Percentiles rank a stretch among this genome's conserved stretches.
These are phyloP conservation scores for Bacterosira constricta DNA, from an alignment of 108 stramenopile genomes.

Conservation along the genomic window DNA sequence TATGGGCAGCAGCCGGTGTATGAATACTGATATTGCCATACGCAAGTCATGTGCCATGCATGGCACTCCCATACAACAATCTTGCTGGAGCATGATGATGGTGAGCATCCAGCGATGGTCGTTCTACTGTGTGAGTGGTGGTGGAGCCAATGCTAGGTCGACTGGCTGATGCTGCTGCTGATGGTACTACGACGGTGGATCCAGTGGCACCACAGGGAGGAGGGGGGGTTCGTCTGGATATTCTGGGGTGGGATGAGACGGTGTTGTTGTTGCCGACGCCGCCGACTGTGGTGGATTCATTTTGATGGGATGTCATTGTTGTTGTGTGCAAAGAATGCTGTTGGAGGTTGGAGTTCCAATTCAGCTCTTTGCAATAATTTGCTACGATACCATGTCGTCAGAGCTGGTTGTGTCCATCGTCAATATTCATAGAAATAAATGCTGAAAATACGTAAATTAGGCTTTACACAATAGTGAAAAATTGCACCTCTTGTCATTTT, in stretches of 20 bases:
- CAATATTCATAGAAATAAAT: too few species aligned
- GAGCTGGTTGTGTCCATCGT: too few species aligned
- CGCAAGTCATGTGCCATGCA: constrained; percentile 2
- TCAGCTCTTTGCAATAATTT: too few species aligned
- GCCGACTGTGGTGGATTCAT: neutral
- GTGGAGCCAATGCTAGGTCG: neutral
- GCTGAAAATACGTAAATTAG: too few species aligned
- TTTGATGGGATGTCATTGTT: too few species aligned
- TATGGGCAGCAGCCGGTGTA: neutral
- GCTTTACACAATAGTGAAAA: too few species aligned
- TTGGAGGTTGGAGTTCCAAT: too few species aligned
- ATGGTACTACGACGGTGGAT: neutral
- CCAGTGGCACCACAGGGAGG: neutral
- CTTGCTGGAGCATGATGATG: neutral
- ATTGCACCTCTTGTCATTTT: too few species aligned
- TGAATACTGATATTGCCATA: neutral
- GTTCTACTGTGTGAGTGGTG: neutral
- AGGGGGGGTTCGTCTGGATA: neutral
- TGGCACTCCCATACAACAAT: neutral
- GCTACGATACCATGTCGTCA: too few species aligned
- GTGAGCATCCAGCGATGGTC: neutral
- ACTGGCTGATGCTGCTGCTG: neutral
- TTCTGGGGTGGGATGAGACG: neutral
- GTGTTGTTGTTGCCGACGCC: neutral
- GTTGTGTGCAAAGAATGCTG: too few species aligned